Conservation (phyloP, 2,329 filamentous ascomycete species). For the Pseudogymnoascus verrucosus region DNA sequence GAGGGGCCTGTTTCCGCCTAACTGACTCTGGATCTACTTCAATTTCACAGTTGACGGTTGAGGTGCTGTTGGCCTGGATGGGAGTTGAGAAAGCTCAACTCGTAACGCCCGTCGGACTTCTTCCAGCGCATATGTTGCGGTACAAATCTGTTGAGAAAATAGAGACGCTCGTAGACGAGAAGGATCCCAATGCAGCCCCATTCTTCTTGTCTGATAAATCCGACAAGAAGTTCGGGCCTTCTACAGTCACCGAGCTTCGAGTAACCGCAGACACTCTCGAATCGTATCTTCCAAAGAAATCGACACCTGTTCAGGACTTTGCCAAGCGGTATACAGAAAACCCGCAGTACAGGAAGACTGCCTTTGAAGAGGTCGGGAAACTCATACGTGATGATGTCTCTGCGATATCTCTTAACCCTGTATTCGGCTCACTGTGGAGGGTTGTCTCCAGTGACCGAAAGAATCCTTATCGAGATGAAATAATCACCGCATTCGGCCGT, state of each 20-base stretch:
- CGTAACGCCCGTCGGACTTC: not conserved
- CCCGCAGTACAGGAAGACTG: conserved; percentile 31
- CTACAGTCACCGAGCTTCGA: not conserved
- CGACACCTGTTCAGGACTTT: conserved; percentile 22
- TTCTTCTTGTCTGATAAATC: not conserved
- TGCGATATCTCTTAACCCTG: conserved; percentile 39
- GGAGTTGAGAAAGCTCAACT: not conserved
- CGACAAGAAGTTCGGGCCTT: not conserved
- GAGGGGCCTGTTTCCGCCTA: not conserved
- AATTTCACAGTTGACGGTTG: not conserved
- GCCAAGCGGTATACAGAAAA: conserved; percentile 34
- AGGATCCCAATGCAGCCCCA: not conserved
- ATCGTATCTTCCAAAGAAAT: conserved; percentile 23
- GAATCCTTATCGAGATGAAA: not conserved
- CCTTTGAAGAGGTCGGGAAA: conserved; percentile 31
- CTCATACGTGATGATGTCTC: conserved; percentile 38
- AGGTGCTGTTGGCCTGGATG: not conserved
- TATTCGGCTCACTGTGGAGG: conserved; percentile 44
- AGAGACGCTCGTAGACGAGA: not conserved
- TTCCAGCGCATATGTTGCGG: not conserved
- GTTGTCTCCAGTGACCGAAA: conserved; percentile 39
- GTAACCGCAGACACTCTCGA: not conserved
- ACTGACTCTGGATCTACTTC: not conserved
- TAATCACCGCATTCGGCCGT: not conserved
- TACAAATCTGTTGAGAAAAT: not conserved